These are phyloP conservation scores for Cutaneotrichosporon cyanovorans DNA, from an alignment of 1,284 basidiomycete species.

Conservation along the genomic window DNA sequence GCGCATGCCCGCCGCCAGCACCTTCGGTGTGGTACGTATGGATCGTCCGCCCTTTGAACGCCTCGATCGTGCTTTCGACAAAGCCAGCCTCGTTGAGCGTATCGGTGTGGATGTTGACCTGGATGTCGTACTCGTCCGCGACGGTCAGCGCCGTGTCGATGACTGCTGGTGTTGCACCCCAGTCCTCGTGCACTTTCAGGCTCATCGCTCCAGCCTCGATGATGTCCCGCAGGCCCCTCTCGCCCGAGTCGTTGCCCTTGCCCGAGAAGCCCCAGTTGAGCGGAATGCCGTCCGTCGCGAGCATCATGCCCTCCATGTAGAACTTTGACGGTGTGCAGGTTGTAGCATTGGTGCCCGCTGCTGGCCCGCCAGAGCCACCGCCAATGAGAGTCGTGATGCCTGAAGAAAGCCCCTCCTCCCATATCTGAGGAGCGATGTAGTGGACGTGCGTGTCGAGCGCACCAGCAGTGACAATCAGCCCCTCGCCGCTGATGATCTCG, in stretches of 20 bases:
- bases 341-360: conserved; percentile 83
- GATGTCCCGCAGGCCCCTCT: conserved; percentile 65
- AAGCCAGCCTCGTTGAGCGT: conserved; percentile 85
- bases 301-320: conserved; percentile 79
- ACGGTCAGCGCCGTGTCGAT: conserved; percentile 75
- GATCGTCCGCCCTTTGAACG: conserved; percentile 85
- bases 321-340: conserved; percentile 87
- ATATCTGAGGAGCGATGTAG: conserved; percentile 91
- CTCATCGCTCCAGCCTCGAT: conserved; percentile 82
- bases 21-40: conserved; percentile 98
- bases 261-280: conserved; percentile 92
- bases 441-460: conserved; percentile 87
- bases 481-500: conserved; percentile 84
- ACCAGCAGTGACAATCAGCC: conserved; percentile 87
- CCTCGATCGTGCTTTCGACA: conserved; percentile 68
- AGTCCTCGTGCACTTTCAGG: conserved; percentile 96
- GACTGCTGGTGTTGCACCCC: conserved; percentile 84
- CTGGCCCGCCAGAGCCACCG: conserved; percentile 83
- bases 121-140: conserved; percentile 89
- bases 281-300: conserved; percentile 76
- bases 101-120: conserved; percentile 96
- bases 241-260: conserved; percentile 85
- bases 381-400: conserved; percentile 81
- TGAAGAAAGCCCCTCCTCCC: conserved; percentile 51
- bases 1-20: conserved; percentile 92